Conservation (phyloP, 331 rosid species). For the Pyrus hybrid region DNA sequence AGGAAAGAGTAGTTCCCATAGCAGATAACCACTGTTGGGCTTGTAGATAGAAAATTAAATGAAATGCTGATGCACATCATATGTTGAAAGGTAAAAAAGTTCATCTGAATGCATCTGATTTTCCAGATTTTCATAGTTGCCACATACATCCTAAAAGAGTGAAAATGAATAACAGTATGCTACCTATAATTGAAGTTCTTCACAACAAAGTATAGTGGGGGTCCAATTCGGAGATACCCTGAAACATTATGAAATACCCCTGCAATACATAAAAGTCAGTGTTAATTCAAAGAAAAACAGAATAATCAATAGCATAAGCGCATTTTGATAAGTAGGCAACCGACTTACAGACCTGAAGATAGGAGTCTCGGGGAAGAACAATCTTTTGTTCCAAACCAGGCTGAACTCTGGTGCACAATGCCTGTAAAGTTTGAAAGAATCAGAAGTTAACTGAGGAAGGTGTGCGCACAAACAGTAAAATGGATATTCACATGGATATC, state of each 20-base stretch:
- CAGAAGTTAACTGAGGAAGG: conserved; percentile 1
- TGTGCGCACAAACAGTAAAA: conserved; percentile 8
- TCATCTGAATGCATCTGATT: background rate
- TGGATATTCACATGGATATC: background rate
- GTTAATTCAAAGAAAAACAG: conserved; percentile 12
- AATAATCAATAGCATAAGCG: background rate
- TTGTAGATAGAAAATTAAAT: background rate
- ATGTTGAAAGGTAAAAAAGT: background rate
- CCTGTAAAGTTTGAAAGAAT: conserved; percentile 34
- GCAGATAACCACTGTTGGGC: background rate
- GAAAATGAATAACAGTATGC: conserved; percentile 1
- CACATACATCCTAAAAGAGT: background rate
- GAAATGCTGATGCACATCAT: background rate
- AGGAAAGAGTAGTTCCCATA: background rate
- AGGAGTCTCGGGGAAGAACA: conserved; percentile 93
- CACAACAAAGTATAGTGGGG: conserved; percentile 88
- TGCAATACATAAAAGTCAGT: conserved; percentile 29
- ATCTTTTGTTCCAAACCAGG: conserved; percentile 95
- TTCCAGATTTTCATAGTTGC: background rate
- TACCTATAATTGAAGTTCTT: conserved; percentile 95
- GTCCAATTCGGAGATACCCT: conserved; percentile 89
- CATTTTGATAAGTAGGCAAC: conserved; percentile 5
- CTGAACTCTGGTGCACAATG: conserved; percentile 83
- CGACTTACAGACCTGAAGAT: conserved; percentile 68
- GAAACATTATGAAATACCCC: conserved; percentile 94